A percentile compares a stretch with the other conserved stretches of the same genome.
phyloP scores from a whole-genome alignment of 768 basidiomycete species.

The Mycena amicta region DNA sequence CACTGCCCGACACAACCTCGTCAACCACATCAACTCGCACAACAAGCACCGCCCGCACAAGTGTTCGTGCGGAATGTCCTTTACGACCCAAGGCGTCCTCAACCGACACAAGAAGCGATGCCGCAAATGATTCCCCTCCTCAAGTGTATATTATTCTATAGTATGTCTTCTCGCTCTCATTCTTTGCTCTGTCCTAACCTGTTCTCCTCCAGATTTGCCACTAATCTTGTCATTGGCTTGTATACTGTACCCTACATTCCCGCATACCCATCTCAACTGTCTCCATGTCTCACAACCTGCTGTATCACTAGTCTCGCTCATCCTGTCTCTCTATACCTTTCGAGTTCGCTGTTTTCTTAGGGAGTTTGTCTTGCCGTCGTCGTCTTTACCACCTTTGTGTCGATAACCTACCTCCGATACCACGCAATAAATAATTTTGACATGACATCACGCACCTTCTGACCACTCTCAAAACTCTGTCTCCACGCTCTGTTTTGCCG shows the following conservation, averaged over 20 bases:
- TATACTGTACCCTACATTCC: conserved; percentile 6
- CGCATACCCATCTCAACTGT: conserved; percentile 8
- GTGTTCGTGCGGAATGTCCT: conserved; percentile 18
- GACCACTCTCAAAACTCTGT: no score
- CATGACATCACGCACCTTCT: background rate
- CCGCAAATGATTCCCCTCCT: conserved; percentile 3
- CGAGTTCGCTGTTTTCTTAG: background rate
- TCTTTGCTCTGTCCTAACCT: background rate
- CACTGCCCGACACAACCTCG: conserved; percentile 21
- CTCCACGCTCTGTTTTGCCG: background rate
- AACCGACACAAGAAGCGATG: conserved; percentile 24
- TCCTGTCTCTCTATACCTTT: background rate
- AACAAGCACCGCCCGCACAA: conserved; percentile 18
- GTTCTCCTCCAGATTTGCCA: background rate
- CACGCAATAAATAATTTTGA: background rate
- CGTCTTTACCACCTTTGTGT: background rate
- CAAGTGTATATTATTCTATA: background rate
- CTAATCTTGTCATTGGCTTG: no score
- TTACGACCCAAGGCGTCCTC: conserved; percentile 24
- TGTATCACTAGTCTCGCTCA: conserved; percentile 6
- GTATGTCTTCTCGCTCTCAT: background rate
- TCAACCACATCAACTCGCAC: conserved; percentile 24
- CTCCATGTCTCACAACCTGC: background rate
- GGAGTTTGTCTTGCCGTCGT: background rate
- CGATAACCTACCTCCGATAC: background rate